Percentiles rank a stretch among this genome's conserved stretches.
These are phyloP conservation scores for Eutypella sp. DNA, from an alignment of 2,329 filamentous ascomycete genomes.

Conservation along the genomic window DNA sequence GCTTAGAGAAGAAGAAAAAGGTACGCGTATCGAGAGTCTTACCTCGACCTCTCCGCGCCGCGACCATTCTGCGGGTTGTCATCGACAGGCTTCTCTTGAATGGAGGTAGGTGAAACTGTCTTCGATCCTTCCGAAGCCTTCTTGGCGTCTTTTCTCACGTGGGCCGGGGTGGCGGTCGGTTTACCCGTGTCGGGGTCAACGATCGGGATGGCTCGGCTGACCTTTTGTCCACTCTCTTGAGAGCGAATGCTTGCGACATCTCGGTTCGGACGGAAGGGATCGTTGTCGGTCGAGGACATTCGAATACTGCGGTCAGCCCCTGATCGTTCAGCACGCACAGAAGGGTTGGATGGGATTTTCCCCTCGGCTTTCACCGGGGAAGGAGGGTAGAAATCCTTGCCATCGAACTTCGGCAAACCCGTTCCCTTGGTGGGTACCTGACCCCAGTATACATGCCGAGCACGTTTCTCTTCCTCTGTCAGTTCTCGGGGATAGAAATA, in stretches of 20 bases:
- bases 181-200: slow-evolving; percentile 22
- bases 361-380: slow-evolving; percentile 41
- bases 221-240: slow-evolving; percentile 16
- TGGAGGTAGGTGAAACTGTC: slow-evolving; percentile 7
- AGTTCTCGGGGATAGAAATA: slow-evolving; percentile 53
- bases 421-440: slow-evolving; percentile 46
- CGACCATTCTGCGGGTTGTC: slow-evolving; percentile 16
- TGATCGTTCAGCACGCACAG: slow-evolving; percentile 5
- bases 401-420: slow-evolving; percentile 59
- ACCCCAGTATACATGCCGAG: slow-evolving; percentile 58
- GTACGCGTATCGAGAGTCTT: slow-evolving; percentile 8
- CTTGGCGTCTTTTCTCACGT: slow-evolving; percentile 6
- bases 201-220: slow-evolving; percentile 30
- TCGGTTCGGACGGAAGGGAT: slow-evolving; percentile 21
- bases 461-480: slow-evolving; percentile 53
- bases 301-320: slow-evolving; percentile 10
- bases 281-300: slow-evolving; percentile 13
- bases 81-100: slow-evolving; percentile 6
- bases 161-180: slow-evolving; percentile 3
- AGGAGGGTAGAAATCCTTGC: slow-evolving; percentile 58
- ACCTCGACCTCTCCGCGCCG: slow-evolving; percentile 26
- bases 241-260: slow-evolving; percentile 17
- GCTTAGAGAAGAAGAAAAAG: not conserved
- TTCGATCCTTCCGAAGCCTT: slow-evolving; percentile 8
- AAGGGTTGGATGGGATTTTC: not conserved